A percentile compares a stretch with the other conserved stretches of the same genome.
phyloP scores from a whole-genome alignment of 1,284 basidiomycete species.

The Kalmanozyma brasiliensis region DNA sequence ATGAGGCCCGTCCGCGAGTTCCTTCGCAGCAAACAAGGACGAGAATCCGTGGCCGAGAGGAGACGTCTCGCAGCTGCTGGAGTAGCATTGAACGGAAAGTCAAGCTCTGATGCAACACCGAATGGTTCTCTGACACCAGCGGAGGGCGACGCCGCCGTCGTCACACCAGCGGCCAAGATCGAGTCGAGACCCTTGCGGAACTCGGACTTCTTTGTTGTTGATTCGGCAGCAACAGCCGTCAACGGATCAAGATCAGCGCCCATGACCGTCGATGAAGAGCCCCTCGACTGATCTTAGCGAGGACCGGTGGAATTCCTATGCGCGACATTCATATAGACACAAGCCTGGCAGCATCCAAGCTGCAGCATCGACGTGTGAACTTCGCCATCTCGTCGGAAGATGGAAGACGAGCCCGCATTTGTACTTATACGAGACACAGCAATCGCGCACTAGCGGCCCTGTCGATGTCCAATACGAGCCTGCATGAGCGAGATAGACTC shows the following conservation, averaged over 20 bases:
- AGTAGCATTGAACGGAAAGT: constrained; percentile 16
- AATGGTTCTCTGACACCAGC: constrained; percentile 33
- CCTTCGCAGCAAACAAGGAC: constrained; percentile 58
- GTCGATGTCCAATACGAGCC: too few relatives aligned
- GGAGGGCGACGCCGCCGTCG: constrained; percentile 16
- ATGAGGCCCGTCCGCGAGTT: constrained; percentile 68
- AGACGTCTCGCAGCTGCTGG: constrained; percentile 29
- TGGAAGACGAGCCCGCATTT: too few relatives aligned
- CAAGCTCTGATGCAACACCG: constrained; percentile 31
- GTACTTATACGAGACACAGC: too few relatives aligned
- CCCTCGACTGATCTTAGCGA: constrained; percentile 38
- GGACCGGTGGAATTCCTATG: neutral
- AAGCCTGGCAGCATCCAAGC: too few relatives aligned
- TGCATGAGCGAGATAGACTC: too few relatives aligned
- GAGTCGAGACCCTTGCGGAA: constrained; percentile 59
- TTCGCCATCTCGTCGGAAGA: too few relatives aligned
- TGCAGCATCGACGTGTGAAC: too few relatives aligned
- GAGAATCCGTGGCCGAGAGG: constrained; percentile 46
- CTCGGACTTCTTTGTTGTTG: constrained; percentile 62
- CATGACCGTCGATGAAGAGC: constrained; percentile 51
- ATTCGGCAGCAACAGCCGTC: constrained; percentile 51
- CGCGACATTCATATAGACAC: neutral
- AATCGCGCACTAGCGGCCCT: too few relatives aligned
- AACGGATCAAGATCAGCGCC: constrained; percentile 34
- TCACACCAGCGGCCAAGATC: constrained; percentile 38